These are phyloP conservation scores for Vitrella brassicaformis DNA, from an alignment of 73 alveolate species.

Conservation along the genomic window DNA sequence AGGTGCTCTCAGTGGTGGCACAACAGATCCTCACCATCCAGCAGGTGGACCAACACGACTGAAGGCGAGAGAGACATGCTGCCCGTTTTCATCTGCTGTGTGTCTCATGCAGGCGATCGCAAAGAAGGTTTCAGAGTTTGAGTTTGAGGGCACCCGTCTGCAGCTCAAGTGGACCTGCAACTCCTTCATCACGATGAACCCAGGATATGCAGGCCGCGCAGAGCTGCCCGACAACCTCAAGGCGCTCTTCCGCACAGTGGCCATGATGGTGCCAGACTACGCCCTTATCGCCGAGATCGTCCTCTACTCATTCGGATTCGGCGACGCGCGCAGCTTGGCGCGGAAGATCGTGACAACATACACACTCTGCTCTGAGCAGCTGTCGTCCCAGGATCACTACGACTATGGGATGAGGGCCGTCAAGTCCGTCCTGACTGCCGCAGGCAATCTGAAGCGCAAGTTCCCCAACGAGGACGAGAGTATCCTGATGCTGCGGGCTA, in stretches of 20 bases:
- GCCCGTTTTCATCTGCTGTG: no score
- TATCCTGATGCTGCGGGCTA: conserved; percentile 84
- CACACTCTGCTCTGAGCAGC: conserved; percentile 80
- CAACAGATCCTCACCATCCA: conserved; percentile 39
- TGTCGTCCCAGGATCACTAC: conserved; percentile 88
- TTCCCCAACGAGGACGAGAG: conserved; percentile 81
- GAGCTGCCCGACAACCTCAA: conserved; percentile 95
- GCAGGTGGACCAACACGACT: conserved; percentile 25
- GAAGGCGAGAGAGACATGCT: no score
- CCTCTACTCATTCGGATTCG: conserved; percentile 85
- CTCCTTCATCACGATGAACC: conserved; percentile 92
- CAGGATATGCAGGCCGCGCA: conserved; percentile 92
- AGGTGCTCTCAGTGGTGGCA: conserved; percentile 54
- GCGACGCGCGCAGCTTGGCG: conserved; percentile 75
- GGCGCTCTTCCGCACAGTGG: conserved; percentile 88
- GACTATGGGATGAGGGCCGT: conserved; percentile 99
- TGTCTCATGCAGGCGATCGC: background rate
- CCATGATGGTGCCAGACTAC: conserved; percentile 97
- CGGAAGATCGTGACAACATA: conserved; percentile 67
- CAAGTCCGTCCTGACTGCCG: conserved; percentile 93
- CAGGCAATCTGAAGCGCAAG: conserved; percentile 88
- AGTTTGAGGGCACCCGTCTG: conserved; percentile 33
- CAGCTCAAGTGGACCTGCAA: conserved; percentile 63
- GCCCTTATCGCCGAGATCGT: conserved; percentile 80
- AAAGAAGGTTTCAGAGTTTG: conserved; percentile 8